Base-by-base conservation (phyloP, 169 alveolate genomes). In the Condylostoma magnum region DNA sequence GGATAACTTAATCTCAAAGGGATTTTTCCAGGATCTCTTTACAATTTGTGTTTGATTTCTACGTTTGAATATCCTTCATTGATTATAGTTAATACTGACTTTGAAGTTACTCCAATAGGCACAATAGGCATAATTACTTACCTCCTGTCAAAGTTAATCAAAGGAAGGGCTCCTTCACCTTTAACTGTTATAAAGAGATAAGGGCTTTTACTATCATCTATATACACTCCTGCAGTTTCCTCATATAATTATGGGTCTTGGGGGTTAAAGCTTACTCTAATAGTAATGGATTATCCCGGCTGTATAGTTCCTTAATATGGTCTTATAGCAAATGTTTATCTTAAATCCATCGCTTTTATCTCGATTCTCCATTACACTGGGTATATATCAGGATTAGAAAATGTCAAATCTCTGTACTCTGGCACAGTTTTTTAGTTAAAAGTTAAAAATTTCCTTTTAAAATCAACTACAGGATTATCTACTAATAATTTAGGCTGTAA, bases 81-180 rank as follows among this genome's bases (percentile, higher is more conserved):
- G 51, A 83, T 73, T 25, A 95, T 93, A 67, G 84, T 66, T 63
- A 95, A 95, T n/a, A 81, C 74, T 25, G 94, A 82, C 27, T 79
- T 70, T 8, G 95, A 56, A 63, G 83, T 84, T n/a, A 90, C 68
- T 10, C 90, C 92, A 36, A 94, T 82, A 31, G 97, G 97, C 12
- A 83, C 95, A 25, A 78, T 78, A 1, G 98, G 98, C 55, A 95
- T 75, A 27, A 93, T 86, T 20, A 95, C 74, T 80, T 91, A 95
- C 70, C 94, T 83, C 63, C 95, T 86, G 77, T 94, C 98, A 60
- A 94, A 94, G 65, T 82, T 71, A 41, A 94, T 78, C 84, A 89
- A 91, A 25, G 98, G 97, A 25, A 90, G 92, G 1, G 94, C 81
- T 6, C 97, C 97, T 82, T 91, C 95, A 12, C 98, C 98, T 76